Evolutionary conservation across 257 asterid genomes (phyloP).

Genomic region (Solanum ahanhuiri): DNA sequence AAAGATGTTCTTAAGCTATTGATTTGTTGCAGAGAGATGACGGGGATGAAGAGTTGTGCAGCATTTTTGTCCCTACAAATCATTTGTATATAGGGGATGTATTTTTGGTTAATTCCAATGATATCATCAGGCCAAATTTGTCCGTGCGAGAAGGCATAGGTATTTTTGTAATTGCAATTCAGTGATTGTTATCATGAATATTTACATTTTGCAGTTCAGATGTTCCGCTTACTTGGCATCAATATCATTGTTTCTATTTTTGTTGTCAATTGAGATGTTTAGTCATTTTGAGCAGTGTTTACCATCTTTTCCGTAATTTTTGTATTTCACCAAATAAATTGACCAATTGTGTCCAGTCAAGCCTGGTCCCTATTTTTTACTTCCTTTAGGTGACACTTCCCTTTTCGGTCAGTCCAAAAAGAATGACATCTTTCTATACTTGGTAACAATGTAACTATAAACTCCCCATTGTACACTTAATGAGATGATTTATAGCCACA

Average conservation of each 20-base stretch:
- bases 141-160: constrained; percentile 91
- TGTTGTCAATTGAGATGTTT: neutral
- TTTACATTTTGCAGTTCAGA: neutral
- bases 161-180: constrained; percentile 9
- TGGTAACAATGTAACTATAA: neutral
- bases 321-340: neutral
- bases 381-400: neutral
- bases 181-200: neutral
- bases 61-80: constrained; percentile 81
- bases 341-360: neutral
- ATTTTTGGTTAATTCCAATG: constrained; percentile 64
- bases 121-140: constrained; percentile 71
- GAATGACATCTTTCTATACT: neutral
- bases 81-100: constrained; percentile 82
- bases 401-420: neutral
- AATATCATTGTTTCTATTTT: neutral
- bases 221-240: neutral
- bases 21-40: constrained; percentile 48
- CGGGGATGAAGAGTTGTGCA: constrained; percentile 80
- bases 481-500: neutral
- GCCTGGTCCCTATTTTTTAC: neutral
- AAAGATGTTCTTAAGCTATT: neutral
- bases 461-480: neutral
- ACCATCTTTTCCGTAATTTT: neutral
- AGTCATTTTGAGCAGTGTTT: neutral